Percentiles rank a stretch among this genome's conserved stretches.
These are phyloP conservation scores for Jackrogersella minutella DNA, from an alignment of 495 filamentous ascomycete genomes.

Conservation along the genomic window DNA sequence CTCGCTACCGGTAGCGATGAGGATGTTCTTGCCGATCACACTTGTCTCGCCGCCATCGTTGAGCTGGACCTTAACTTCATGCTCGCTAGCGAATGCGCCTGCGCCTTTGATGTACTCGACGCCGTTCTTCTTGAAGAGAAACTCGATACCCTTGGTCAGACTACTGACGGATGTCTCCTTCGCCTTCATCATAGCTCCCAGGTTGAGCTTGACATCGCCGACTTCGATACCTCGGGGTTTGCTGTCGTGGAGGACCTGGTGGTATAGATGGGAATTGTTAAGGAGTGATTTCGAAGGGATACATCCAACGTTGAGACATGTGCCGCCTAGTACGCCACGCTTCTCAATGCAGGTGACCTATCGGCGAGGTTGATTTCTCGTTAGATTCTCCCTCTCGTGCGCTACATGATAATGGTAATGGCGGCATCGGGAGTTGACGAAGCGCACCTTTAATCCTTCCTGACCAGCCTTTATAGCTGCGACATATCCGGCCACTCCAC, in stretches of 20 bases:
- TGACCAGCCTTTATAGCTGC: conserved; percentile 99
- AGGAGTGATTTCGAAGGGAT: conserved; percentile 99
- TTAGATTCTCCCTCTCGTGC: conserved; percentile 24
- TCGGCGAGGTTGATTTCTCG: background rate
- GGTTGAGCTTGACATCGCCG: conserved; percentile 94
- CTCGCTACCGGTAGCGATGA: conserved; percentile 95
- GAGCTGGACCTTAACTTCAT: conserved; percentile 90
- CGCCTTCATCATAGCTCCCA: conserved; percentile 95
- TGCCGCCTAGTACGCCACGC: conserved; percentile 92
- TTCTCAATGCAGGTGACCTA: conserved; percentile 99
- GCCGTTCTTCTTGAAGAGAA: conserved; percentile 97
- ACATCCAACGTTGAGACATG: conserved; percentile 98
- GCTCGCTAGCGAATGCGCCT: conserved; percentile 83
- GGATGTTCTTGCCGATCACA: conserved; percentile 90
- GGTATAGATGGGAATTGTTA: conserved; percentile 99
- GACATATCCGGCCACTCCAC: conserved; percentile 98
- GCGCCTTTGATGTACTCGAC: conserved; percentile 97
- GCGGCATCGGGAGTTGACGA: conserved; percentile 8
- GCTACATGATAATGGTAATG: background rate
- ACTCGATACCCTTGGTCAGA: conserved; percentile 97
- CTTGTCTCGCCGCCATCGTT: conserved; percentile 87
- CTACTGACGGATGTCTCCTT: conserved; percentile 91
- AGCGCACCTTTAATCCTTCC: conserved; percentile 89
- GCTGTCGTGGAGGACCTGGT: conserved; percentile 95
- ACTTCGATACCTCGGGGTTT: conserved; percentile 96